Evolutionary conservation across 2,329 filamentous ascomycete species (phyloP), one percentile per base, ranked within the genome.

Genomic region (Calonectria montana): DNA sequence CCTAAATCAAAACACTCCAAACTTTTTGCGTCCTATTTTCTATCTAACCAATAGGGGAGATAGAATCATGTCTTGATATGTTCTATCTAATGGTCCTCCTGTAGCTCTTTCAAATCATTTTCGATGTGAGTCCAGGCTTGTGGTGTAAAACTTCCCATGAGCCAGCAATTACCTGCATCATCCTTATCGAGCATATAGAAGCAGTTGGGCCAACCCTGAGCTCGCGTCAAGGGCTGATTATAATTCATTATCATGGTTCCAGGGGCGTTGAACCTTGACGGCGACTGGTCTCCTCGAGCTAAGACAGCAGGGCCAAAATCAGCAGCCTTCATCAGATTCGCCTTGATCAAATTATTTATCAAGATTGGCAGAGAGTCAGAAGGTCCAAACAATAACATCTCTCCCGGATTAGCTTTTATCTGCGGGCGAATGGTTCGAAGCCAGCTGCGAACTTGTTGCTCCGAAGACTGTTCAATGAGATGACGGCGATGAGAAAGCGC

Each of bases 391-490:
- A 82, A 21, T 0, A 82, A 53, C 2, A 78, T 71, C 2, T 74
- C 65, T n/a, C 73, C 68, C 15, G 75, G 74, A 18, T 67, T 75
- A 1, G 25, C 64, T 8, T 57, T 31, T 5, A 67, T 39, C 21
- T 65, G 35, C 9, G 48, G 45, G 75, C 76, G 61, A 77, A 67
- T 45, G 37, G 57, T 78, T 48, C 76, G 82, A 43, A 79, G 73
- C 48, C 35, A 67, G 25, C 37, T 31, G 13, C 31, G 35, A 15
- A 83, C 69, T 74, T 86, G 83, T 2, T 70, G 67, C 12, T 81
- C 76, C 0, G 82, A 84, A 12, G 80, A 77, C 64, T 84, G 83
- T 67, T 83, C 80, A 9, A 73, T 69, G 25, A 86, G 78, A 2
- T 81, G 73, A 10, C 73, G 78, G 16, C 84, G 83, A 37, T 83